Conservation (phyloP, 2,329 filamentous ascomycete species). For the Nothophaeocryptopus gaeumannii region DNA sequence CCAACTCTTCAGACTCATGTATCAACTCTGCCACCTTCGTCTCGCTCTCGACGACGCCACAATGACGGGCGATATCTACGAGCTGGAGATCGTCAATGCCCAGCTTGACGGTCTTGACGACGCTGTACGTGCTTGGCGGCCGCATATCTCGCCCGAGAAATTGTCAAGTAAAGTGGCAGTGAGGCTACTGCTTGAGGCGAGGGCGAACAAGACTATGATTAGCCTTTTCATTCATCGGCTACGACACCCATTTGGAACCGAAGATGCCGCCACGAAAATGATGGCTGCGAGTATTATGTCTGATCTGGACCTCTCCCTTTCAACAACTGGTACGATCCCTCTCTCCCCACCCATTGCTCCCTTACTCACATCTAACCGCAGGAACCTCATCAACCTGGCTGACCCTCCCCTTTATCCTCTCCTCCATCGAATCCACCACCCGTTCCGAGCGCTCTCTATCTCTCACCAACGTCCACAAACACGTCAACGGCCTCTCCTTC, state of each 20-base stretch:
- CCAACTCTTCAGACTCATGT: not conserved
- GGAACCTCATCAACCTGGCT: not conserved
- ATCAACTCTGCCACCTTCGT: not conserved
- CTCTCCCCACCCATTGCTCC: not conserved
- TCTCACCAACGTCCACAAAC: not conserved
- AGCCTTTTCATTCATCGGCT: slow-evolving; percentile 7
- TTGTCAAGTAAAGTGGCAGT: not conserved
- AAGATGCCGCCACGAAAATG: slow-evolving; percentile 1
- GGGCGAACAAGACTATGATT: not conserved
- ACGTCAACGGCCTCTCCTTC: slow-evolving; percentile 4
- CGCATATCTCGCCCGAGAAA: not conserved
- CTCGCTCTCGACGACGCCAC: not conserved
- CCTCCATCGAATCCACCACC: not conserved
- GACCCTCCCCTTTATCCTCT: slow-evolving; percentile 3
- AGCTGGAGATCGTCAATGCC: not conserved
- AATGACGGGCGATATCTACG: not conserved
- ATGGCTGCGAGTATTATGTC: slow-evolving; percentile 2
- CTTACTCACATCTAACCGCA: too few species aligned
- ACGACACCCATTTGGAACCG: slow-evolving; percentile 1
- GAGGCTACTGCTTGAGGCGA: not conserved
- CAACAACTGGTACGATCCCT: not conserved
- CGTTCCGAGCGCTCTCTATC: not conserved
- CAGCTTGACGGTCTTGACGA: not conserved
- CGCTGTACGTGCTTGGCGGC: not conserved
- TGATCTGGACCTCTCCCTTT: slow-evolving; percentile 3